phyloP scores from a whole-genome alignment of 148 eudicot species.

The Rhododendron kiyosumense region DNA sequence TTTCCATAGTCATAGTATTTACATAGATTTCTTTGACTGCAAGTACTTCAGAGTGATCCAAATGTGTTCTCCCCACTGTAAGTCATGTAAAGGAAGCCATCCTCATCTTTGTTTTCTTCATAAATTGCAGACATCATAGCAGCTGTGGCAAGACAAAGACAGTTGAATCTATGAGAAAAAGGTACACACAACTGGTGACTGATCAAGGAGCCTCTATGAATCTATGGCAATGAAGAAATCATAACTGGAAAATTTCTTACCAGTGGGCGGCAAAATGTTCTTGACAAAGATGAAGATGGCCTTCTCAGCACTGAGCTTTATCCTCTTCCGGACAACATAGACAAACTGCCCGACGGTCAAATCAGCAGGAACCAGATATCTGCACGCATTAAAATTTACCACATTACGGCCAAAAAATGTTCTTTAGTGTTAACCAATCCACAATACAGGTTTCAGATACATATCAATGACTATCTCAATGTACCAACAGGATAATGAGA shows the following conservation, averaged over 20 bases:
- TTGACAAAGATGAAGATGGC: constrained; percentile 89
- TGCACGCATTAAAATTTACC: constrained; percentile 5
- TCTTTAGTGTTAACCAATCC: background rate
- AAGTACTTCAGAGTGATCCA: constrained; percentile 30
- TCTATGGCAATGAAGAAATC: background rate
- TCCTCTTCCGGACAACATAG: constrained; percentile 92
- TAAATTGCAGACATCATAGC: constrained; percentile 98
- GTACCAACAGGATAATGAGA: background rate
- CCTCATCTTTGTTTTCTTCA: constrained; percentile 95
- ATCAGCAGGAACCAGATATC: constrained; percentile 95
- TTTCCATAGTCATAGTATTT: constrained; percentile 26
- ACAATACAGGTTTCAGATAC: background rate
- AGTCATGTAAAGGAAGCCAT: constrained; percentile 96
- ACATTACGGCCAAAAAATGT: background rate
- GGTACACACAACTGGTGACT: background rate
- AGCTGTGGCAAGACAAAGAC: constrained; percentile 29
- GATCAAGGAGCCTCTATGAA: background rate
- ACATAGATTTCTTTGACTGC: constrained; percentile 21
- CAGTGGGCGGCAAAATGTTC: constrained; percentile 86
- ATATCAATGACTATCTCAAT: background rate
- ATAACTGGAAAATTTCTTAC: constrained; percentile 21
- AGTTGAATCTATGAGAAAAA: background rate
- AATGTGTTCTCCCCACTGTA: constrained; percentile 98
- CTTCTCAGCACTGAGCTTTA: constrained; percentile 93
- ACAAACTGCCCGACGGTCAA: constrained; percentile 93